Evolutionary conservation across 192 early-diverging fungal genomes (phyloP).

Genomic region (Endogone sp.): DNA sequence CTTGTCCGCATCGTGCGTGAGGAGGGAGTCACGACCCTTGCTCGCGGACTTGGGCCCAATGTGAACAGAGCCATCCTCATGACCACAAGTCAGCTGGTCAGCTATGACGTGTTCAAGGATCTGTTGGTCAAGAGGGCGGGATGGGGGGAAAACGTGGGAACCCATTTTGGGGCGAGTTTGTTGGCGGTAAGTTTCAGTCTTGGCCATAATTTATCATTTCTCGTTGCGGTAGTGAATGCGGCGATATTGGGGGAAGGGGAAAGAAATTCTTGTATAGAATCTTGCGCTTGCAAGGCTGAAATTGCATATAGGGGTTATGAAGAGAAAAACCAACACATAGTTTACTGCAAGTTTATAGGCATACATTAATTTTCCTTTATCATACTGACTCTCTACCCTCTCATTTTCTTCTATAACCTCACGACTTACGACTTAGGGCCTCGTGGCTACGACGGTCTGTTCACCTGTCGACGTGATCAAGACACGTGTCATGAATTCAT

Average conservation of each 20-base stretch:
- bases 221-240: too few species aligned
- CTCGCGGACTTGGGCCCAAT: conserved; percentile 89
- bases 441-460: conserved; percentile 71
- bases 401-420: not conserved
- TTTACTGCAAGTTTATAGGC: too few species aligned
- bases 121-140: conserved; percentile 53
- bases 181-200: conserved; percentile 61
- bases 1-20: conserved; percentile 69
- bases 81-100: conserved; percentile 65
- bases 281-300: too few species aligned
- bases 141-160: conserved; percentile 57
- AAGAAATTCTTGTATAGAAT: not conserved
- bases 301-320: too few species aligned
- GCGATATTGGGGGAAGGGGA: too few species aligned
- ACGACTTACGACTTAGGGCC: conserved; percentile 38
- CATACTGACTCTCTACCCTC: not conserved
- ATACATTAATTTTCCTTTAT: conserved; percentile 1
- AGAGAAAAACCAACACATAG: too few species aligned
- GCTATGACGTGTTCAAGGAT: conserved; percentile 78
- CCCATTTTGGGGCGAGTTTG: conserved; percentile 69
- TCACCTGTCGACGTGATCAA: conserved; percentile 83
- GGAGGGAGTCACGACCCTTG: conserved; percentile 73
- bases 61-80: conserved; percentile 88
- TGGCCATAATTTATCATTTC: too few species aligned
- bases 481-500: conserved; percentile 80